Conservation (phyloP, 1,139 yeast species). For the Wickerhamomyces sp. region DNA sequence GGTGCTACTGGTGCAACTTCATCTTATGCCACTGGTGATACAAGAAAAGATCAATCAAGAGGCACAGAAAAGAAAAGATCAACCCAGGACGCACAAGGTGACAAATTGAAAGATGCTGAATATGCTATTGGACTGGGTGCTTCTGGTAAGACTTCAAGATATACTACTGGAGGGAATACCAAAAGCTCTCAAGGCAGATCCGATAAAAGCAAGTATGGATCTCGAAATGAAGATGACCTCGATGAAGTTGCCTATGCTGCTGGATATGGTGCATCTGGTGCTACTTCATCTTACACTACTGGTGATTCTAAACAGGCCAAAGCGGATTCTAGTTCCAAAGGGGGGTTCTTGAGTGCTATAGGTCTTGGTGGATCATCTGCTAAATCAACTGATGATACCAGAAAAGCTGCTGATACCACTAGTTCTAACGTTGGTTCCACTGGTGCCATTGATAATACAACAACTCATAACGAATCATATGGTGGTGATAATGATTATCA, state of each 20-base stretch:
- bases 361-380: background rate
- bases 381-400: too few species aligned
- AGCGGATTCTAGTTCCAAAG: background rate
- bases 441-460: too few species aligned
- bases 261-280: slow-evolving; percentile 1
- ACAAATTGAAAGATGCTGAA: slow-evolving; percentile 1
- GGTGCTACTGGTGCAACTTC: too few species aligned
- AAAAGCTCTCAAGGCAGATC: too few species aligned
- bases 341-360: background rate
- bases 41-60: too few species aligned
- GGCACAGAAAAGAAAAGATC: too few species aligned
- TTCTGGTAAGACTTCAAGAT: slow-evolving; percentile 5
- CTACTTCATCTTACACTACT: background rate
- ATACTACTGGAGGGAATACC: background rate
- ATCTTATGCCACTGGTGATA: too few species aligned
- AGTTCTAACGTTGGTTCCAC: background rate
- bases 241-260: background rate
- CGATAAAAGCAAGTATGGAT: too few species aligned
- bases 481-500: too few species aligned
- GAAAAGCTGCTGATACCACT: background rate
- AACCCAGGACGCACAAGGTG: background rate
- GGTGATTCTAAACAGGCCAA: background rate
- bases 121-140: slow-evolving; percentile 12
- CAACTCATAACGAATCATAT: too few species aligned
- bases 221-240: background rate